phyloP scores from a whole-genome alignment of 1,284 basidiomycete species.

The Cutaneotrichosporon sp. region DNA sequence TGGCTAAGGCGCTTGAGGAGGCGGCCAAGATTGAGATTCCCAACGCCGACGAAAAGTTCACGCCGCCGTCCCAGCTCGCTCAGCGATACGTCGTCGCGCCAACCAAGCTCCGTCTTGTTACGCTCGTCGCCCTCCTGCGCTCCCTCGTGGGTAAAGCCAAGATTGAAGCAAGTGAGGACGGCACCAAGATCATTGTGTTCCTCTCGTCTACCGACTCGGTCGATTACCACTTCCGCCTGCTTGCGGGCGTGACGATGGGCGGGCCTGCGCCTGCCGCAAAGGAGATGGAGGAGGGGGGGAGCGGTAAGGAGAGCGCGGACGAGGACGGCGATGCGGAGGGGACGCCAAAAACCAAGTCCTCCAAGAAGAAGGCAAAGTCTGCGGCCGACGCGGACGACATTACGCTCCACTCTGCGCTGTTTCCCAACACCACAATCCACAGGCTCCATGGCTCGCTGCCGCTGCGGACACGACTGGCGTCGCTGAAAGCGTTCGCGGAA shows the following conservation, averaged over 20 bases:
- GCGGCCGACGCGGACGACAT: constrained; percentile 49
- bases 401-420: constrained; percentile 63
- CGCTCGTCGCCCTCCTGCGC: constrained; percentile 77
- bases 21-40: constrained; percentile 9
- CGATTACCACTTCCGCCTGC: constrained; percentile 90
- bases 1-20: constrained; percentile 27
- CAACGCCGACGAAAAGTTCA: constrained; percentile 58
- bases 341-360: constrained; percentile 14
- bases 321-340: constrained; percentile 33
- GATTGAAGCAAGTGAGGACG: constrained; percentile 23
- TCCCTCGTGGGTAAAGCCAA: constrained; percentile 57
- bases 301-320: constrained; percentile 29
- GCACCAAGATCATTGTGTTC: constrained; percentile 77
- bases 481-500: constrained; percentile 73
- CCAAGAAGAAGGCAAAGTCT: constrained; percentile 16
- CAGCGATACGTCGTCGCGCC: constrained; percentile 92
- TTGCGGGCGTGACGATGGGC: constrained; percentile 73
- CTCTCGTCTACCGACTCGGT: constrained; percentile 95
- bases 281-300: constrained; percentile 20
- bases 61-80: constrained; percentile 88
- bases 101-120: constrained; percentile 85
- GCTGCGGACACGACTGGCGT: constrained; percentile 71
- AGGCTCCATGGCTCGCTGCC: constrained; percentile 92
- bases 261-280: constrained; percentile 35
- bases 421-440: constrained; percentile 76